A percentile compares a stretch with the other conserved stretches of the same genome.
These are phyloP conservation scores for Pogostemon cablin DNA, from an alignment of 257 asterid species.

Conservation along the genomic window DNA sequence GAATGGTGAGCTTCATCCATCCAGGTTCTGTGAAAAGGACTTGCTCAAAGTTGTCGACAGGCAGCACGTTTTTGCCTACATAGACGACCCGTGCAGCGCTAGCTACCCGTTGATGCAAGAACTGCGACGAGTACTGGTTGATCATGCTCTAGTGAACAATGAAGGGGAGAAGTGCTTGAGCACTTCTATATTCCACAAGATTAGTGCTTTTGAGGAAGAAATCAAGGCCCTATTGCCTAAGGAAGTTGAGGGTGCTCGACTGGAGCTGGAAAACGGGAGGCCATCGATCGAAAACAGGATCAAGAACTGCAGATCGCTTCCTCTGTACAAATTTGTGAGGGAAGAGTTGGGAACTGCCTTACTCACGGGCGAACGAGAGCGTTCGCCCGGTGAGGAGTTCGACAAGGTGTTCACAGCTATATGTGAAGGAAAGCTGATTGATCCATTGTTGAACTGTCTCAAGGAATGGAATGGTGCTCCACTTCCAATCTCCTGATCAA, in stretches of 20 bases:
- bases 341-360: slow-evolving; percentile 34
- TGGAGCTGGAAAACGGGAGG: slow-evolving; percentile 35
- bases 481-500: slow-evolving; percentile 38
- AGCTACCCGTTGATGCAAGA: slow-evolving; percentile 47
- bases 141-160: slow-evolving; percentile 39
- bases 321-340: slow-evolving; percentile 50
- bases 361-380: slow-evolving; percentile 40
- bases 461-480: slow-evolving; percentile 56
- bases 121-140: slow-evolving; percentile 43
- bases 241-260: slow-evolving; percentile 43
- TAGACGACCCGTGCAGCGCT: slow-evolving; percentile 43
- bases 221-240: slow-evolving; percentile 40
- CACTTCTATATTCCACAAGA: slow-evolving; percentile 42
- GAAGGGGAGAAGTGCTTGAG: slow-evolving; percentile 28
- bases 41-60: slow-evolving; percentile 42
- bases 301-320: slow-evolving; percentile 43
- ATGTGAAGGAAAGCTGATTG: slow-evolving; percentile 47
- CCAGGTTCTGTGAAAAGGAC: slow-evolving; percentile 47
- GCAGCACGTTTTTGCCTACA: slow-evolving; percentile 40
- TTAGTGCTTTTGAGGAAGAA: slow-evolving; percentile 45
- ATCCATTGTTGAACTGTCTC: slow-evolving; percentile 54
- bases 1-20: slow-evolving; percentile 41
- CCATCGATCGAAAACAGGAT: slow-evolving; percentile 32
- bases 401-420: slow-evolving; percentile 47
- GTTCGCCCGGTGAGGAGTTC: slow-evolving; percentile 51